Base-by-base conservation (phyloP, 73 alveolate species). In the Paramecium caudatum region DNA sequence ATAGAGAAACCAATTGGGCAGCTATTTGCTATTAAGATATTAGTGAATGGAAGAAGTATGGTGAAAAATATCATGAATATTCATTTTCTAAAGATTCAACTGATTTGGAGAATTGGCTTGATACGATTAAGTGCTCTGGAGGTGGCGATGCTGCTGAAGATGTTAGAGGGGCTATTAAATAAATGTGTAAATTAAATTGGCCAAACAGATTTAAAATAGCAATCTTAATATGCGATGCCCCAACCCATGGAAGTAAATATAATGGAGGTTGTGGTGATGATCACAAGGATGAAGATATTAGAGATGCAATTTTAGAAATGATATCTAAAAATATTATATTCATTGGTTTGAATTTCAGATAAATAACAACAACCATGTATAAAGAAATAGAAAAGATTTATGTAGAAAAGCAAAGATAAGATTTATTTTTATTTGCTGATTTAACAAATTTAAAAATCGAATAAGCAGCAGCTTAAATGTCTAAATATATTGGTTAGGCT, bases 91-190 rank as follows among this genome's bases (percentile, higher is more conserved):
- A 74, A 41, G 46, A 74, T 41, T 0, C 25, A 19, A 15, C n/a
- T 16, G 1, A 19, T 12, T 3, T 41, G 0, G 13, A 2, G 32
- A 21, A 4, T 39, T 74, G 23, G 27, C 19, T 74, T 19, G 41
- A 39, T 2, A 17, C 2, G 19, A 21, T 74, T 1, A 13, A 3
- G 43, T 41, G 68, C 19, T 8, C 8, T 16, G 88, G 88, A 41
- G 88, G 88, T 3, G 70, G 46, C 0, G 88, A 74, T 37, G 25
- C 0, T 0, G 12, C 69, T 9, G 88, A 74, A 74, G 88, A 74
- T 74, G n/a, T 74, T 3, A 23, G 88, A 43, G 88, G 88, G 43
- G 88, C 55, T 16, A 16, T 74, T 0, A 43, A 74, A 74, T 74
- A 74, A 41, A 47, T 17, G 49, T 45, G 41, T 21, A 39, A 41